Base-by-base conservation (phyloP, 306 rosid species). In the Abrus precatorius region DNA sequence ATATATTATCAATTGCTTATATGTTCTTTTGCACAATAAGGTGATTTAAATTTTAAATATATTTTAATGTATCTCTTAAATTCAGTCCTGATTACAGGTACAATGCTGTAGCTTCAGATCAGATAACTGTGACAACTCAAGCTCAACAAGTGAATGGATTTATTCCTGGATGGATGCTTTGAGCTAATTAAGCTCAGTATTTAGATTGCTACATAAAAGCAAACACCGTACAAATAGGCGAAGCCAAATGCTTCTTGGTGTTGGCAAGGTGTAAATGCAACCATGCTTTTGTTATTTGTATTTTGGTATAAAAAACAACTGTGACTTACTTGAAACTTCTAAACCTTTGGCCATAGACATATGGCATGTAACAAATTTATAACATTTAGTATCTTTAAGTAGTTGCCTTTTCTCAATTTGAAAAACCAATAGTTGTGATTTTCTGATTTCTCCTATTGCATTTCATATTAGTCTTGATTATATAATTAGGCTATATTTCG, bases 91-190 rank as follows among this genome's bases (percentile, higher is more conserved):
- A 86, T 3, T 62, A 72, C 80, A 92, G 97, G 90, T 92, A 89
- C 84, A 71, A 77, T 72, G 33, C 12, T 29, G 87, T 79, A 38
- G 90, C 79, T 9, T 78, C 95, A 47, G 95, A 90, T 84, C 90
- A 93, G 76, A 92, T 94, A 72, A 67, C 84, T 81, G 86, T 86
- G 47, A 85, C 97, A 79, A 83, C 74, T 69, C 89, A 88, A 81
- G 82, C 68, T 49, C 97, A 90, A 74, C 97, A 92, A 89, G 95
- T 85, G 78, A 90, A 66, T 84, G 91, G 94, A 5, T 94, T 92
- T 74, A 80, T 94, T 63, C 97, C 98, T 79, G 98, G 95, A 49
- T 94, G 98, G 98, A 92, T 92, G 97, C 95, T 94, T 66, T 88
- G 89, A 93, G 82, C 54, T 69, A 67, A 44, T 9, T 67, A 66